Percentiles rank a stretch among this genome's conserved stretches.
Evolutionary conservation across 306 rosid genomes (phyloP).

Genomic region (Malus sylvestris): DNA sequence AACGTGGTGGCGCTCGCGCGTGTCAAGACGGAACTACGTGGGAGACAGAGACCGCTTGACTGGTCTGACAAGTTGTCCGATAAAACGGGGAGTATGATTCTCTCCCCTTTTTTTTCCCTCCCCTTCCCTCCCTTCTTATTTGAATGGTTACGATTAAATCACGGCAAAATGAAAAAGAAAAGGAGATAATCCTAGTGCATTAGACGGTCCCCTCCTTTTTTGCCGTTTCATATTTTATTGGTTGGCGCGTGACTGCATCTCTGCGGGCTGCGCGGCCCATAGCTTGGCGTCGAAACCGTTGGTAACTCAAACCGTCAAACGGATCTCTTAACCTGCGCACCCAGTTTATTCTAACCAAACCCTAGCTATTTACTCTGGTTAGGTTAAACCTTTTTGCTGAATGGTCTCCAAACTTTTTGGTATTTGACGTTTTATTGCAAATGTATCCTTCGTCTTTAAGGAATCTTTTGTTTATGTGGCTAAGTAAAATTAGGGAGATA

Average conservation of each 20-base stretch:
- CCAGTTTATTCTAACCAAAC: slow-evolving; percentile 27
- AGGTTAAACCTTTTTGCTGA: slow-evolving; percentile 11
- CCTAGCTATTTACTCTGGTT: background rate
- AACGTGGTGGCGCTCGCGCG: background rate
- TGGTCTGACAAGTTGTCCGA: background rate
- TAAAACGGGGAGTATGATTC: background rate
- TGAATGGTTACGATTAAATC: too few relatives aligned
- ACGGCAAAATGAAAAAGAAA: too few relatives aligned
- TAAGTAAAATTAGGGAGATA: background rate
- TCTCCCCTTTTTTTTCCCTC: too few relatives aligned
- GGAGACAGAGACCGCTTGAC: background rate
- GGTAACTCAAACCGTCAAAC: slow-evolving; percentile 4
- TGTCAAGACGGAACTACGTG: background rate
- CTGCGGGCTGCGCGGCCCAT: slow-evolving; percentile 26
- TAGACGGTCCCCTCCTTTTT: background rate
- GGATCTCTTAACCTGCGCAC: background rate
- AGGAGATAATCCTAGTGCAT: background rate
- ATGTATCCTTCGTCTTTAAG: background rate
- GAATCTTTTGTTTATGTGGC: background rate
- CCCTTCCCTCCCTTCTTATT: too few relatives aligned
- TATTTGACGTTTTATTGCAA: background rate
- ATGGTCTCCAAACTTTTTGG: background rate
- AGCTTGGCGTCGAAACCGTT: slow-evolving; percentile 46
- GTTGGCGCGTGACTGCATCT: background rate
- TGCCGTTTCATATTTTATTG: background rate